Percentiles rank a stretch among this genome's conserved stretches.
phyloP scores from a whole-genome alignment of 2,329 filamentous ascomycete genomes.

The Fusarium luffae region DNA sequence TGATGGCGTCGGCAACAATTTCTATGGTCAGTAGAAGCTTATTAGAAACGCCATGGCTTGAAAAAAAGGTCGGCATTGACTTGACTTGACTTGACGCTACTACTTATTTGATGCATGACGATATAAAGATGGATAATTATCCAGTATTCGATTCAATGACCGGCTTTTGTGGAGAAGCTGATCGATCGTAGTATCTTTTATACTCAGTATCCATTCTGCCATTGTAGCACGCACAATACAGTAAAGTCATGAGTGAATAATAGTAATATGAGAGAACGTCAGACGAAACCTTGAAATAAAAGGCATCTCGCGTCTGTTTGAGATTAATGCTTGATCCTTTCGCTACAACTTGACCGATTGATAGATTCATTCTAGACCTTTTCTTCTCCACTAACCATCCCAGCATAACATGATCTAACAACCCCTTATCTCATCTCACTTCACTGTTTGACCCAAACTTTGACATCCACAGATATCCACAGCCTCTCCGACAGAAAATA shows the following conservation, averaged over 20 bases:
- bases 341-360: constrained; percentile 1
- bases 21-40: constrained; percentile 10
- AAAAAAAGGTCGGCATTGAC: not conserved
- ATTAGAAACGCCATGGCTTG: constrained; percentile 22
- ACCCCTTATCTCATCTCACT: constrained; percentile 20
- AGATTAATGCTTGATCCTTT: constrained; percentile 17
- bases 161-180: constrained; percentile 9
- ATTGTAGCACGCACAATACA: not conserved
- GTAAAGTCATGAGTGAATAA: not conserved
- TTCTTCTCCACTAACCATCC: constrained; percentile 2
- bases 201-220: not conserved
- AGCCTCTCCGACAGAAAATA: not conserved
- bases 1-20: constrained; percentile 3
- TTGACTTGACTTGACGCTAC: too few relatives aligned
- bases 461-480: not conserved
- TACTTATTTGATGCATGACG: constrained; percentile 7
- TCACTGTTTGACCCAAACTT: not conserved
- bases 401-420: constrained; percentile 16
- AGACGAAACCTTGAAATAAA: constrained; percentile 20
- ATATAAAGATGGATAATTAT: not conserved
- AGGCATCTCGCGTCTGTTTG: constrained; percentile 36
- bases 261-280: not conserved
- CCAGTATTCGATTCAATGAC: not conserved
- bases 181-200: constrained; percentile 10
- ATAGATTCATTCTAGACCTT: constrained; percentile 15